Percentiles rank a stretch among this genome's conserved stretches.
Conservation (phyloP, 108 stramenopile species). For the Conticribra guillardii region DNA sequence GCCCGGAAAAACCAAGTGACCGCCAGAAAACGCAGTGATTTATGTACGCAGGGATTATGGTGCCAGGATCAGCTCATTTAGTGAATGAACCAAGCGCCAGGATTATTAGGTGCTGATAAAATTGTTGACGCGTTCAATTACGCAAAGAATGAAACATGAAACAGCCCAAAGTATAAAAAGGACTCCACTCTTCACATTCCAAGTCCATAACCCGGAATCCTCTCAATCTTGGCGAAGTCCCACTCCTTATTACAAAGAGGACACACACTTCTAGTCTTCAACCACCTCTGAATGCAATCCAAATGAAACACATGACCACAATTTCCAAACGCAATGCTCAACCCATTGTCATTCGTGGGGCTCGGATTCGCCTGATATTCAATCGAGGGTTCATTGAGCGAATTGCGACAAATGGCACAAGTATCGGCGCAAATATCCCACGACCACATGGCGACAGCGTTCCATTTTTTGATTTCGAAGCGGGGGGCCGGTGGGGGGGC, state of each 20-base stretch:
- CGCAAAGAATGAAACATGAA: too few relatives aligned
- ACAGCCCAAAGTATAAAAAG: too few relatives aligned
- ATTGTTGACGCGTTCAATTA: too few relatives aligned
- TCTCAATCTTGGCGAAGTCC: conserved; percentile 99
- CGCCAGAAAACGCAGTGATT: too few relatives aligned
- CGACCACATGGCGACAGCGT: conserved; percentile 98
- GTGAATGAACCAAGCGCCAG: too few relatives aligned
- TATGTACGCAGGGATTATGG: too few relatives aligned
- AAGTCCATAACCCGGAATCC: conserved; percentile 90
- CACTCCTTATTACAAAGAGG: conserved; percentile 99
- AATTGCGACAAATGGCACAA: conserved; percentile 99
- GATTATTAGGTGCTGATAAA: too few relatives aligned
- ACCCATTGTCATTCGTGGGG: conserved; percentile 96
- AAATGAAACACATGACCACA: conserved; percentile 99
- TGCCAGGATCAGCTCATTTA: too few relatives aligned
- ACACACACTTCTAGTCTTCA: conserved; percentile 96
- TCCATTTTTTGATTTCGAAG: conserved; percentile 97
- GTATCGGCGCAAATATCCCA: conserved; percentile 99
- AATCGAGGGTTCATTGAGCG: conserved; percentile 98
- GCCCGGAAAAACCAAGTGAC: too few relatives aligned
- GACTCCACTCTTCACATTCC: conserved; percentile 27
- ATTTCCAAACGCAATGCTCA: conserved; percentile 97
- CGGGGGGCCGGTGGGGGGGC: conserved; percentile 55
- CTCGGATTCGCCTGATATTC: conserved; percentile 99
- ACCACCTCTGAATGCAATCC: conserved; percentile 99